Conservation (phyloP, 805 yeast species). For the Tetrapisispora iriomotensis region DNA sequence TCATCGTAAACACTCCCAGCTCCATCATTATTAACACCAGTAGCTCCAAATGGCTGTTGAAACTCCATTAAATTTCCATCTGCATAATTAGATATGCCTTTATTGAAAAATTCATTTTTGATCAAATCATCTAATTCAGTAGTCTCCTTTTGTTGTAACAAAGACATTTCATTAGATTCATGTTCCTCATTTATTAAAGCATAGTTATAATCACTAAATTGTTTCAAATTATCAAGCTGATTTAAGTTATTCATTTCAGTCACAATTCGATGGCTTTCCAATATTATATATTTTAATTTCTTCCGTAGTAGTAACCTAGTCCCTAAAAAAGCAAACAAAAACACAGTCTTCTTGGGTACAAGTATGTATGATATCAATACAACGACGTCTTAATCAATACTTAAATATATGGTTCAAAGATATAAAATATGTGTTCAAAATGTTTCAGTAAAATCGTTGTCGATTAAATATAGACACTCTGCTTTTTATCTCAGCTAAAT, state of each 20-base stretch:
- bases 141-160: slow-evolving; percentile 1
- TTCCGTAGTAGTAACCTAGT: no score
- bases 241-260: no score
- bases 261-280: not conserved
- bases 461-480: no score
- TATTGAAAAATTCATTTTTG: not conserved
- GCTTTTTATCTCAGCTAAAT: no score
- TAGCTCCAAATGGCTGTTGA: not conserved
- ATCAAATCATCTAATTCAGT: not conserved
- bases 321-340: no score
- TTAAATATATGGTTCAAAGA: no score
- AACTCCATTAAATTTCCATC: not conserved
- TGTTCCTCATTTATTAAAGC: not conserved
- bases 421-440: no score
- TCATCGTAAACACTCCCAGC: not conserved
- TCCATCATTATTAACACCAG: not conserved
- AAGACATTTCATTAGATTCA: not conserved
- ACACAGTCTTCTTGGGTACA: no score
- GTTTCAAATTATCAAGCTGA: not conserved
- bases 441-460: no score
- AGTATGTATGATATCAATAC: no score
- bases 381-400: no score
- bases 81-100: not conserved
- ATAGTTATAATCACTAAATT: not conserved
- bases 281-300: no score